phyloP scores from a whole-genome alignment of 352 stramenopile genomes.

The Thalassiosira livingstoniorum region DNA sequence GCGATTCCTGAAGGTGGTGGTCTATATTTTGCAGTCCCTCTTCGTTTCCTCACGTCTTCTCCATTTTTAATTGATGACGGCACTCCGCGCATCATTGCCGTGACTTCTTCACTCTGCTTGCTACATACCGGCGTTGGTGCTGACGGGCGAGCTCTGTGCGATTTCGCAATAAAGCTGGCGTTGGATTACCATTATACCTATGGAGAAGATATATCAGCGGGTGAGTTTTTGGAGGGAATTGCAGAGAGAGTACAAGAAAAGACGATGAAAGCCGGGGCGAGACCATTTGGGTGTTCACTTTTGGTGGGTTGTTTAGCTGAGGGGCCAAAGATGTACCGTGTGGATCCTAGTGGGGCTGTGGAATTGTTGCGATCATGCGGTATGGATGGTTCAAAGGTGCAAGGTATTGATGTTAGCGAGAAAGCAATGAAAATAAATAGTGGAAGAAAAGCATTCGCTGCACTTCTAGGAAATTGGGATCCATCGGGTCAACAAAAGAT shows the following conservation, averaged over 20 bases:
- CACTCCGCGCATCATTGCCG: conserved; percentile 64
- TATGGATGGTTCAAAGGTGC: conserved; percentile 8
- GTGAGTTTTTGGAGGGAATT: conserved; percentile 75
- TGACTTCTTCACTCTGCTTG: conserved; percentile 68
- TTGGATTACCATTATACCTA: conserved; percentile 81
- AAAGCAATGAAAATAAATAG: not conserved
- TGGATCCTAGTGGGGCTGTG: conserved; percentile 70
- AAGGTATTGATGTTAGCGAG: not conserved
- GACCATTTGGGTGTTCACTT: conserved; percentile 78
- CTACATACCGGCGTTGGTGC: conserved; percentile 75
- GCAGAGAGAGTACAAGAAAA: conserved; percentile 77
- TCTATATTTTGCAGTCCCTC: conserved; percentile 53
- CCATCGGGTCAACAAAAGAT: conserved; percentile 31
- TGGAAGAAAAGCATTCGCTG: conserved; percentile 25
- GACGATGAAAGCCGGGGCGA: conserved; percentile 76
- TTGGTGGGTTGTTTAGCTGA: conserved; percentile 64
- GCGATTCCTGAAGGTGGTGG: conserved; percentile 24
- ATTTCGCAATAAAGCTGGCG: conserved; percentile 68
- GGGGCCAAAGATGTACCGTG: conserved; percentile 54
- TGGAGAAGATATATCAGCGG: conserved; percentile 70
- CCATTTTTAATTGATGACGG: conserved; percentile 78
- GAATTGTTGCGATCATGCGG: conserved; percentile 38
- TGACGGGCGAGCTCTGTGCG: conserved; percentile 73
- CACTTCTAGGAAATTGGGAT: conserved; percentile 59
- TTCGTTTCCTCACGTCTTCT: conserved; percentile 46